These are phyloP conservation scores for Phytophthora cryptogea DNA, from an alignment of 352 stramenopile genomes.

Conservation along the genomic window DNA sequence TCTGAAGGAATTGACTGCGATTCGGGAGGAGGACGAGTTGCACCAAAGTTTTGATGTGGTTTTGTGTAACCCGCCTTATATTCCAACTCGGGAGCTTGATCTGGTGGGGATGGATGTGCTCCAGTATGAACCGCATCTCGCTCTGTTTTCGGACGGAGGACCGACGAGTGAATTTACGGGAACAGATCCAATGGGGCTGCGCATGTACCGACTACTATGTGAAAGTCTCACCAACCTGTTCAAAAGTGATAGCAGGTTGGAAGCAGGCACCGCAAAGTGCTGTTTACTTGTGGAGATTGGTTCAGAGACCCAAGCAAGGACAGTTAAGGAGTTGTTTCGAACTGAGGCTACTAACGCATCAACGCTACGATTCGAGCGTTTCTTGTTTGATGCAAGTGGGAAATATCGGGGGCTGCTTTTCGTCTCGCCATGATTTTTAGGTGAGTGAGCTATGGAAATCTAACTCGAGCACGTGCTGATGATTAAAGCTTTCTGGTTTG, in stretches of 20 bases:
- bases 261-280: background rate
- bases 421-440: slow-evolving; percentile 12
- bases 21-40: slow-evolving; percentile 26
- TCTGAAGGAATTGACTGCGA: slow-evolving; percentile 20
- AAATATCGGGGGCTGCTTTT: slow-evolving; percentile 52
- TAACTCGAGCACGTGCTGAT: background rate
- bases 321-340: slow-evolving; percentile 44
- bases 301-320: slow-evolving; percentile 52
- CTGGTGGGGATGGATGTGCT: slow-evolving; percentile 68
- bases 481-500: too few relatives aligned
- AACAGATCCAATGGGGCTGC: slow-evolving; percentile 41
- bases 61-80: slow-evolving; percentile 79
- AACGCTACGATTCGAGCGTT: slow-evolving; percentile 33
- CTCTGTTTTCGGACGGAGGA: slow-evolving; percentile 66
- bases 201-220: slow-evolving; percentile 56
- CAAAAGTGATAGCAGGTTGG: background rate
- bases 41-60: slow-evolving; percentile 66
- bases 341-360: background rate
- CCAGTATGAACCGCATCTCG: slow-evolving; percentile 68
- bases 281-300: slow-evolving; percentile 65
- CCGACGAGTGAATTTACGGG: slow-evolving; percentile 6
- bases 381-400: slow-evolving; percentile 43
- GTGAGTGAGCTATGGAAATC: background rate
- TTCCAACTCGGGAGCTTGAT: slow-evolving; percentile 52
- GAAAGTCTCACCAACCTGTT: slow-evolving; percentile 45